Conservation (phyloP, 495 filamentous ascomycete genomes). For the Penicillium antarcticum region DNA sequence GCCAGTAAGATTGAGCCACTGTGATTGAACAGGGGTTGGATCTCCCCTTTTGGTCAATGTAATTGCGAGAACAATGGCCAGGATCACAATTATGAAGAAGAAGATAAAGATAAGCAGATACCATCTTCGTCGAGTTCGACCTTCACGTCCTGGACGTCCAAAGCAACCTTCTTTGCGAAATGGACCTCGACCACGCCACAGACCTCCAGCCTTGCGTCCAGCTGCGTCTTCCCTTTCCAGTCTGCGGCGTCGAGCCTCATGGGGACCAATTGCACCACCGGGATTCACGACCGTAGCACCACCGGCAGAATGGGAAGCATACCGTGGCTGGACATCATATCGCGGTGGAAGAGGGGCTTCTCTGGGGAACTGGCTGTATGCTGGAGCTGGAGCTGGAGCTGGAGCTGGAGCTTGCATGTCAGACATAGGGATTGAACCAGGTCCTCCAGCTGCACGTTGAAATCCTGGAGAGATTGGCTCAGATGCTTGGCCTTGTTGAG, state of each 20-base stretch:
- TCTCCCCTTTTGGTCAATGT: conserved; percentile 52
- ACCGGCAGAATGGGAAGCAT: conserved; percentile 13
- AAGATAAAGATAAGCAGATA: conserved; percentile 52
- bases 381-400: conserved; percentile 35
- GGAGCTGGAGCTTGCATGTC: conserved; percentile 39
- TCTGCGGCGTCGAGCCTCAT: conserved; percentile 51
- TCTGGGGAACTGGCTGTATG: conserved; percentile 23
- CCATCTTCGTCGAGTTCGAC: conserved; percentile 59
- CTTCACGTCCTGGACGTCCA: conserved; percentile 59
- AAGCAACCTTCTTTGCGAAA: conserved; percentile 58
- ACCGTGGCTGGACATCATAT: conserved; percentile 15
- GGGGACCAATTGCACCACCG: conserved; percentile 36
- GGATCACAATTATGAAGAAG: conserved; percentile 55
- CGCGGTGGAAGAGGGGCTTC: conserved; percentile 23
- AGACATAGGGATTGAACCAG: conserved; percentile 45
- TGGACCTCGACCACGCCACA: conserved; percentile 60
- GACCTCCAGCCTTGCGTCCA: conserved; percentile 50
- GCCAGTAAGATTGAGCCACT: conserved; percentile 79
- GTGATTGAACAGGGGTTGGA: conserved; percentile 43
- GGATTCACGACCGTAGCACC: conserved; percentile 22
- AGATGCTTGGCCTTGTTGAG: conserved; percentile 8
- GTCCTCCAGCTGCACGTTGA: conserved; percentile 37
- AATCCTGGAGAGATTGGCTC: conserved; percentile 40
- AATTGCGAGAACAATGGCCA: conserved; percentile 58
- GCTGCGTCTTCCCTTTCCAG: conserved; percentile 62